Evolutionary conservation across 2,329 filamentous ascomycete genomes (phyloP), one percentile per base, ranked within the genome.

Genomic region (Aspergillus ruber): DNA sequence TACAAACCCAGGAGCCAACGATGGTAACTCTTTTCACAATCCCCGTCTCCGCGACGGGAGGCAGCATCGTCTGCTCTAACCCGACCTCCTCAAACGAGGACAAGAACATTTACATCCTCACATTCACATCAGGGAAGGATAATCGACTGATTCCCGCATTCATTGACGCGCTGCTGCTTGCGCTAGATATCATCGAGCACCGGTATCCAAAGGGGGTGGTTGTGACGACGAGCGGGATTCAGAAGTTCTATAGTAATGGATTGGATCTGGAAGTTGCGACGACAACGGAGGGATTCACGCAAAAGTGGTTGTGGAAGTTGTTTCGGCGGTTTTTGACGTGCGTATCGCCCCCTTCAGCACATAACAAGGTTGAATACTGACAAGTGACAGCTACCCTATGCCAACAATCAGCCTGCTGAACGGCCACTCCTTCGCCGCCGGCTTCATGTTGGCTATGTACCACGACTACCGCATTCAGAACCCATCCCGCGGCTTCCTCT

Each of bases 381-480:
- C 15, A 42, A 10, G 0, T 8, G 36, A 39, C 44, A 78, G 74
- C 45, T 91, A 83, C 62, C 86, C 87, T 12, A 89, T 90, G 86
- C 88, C 88, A 20, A 93, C 87, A 3, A 69, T 93, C 43, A 84
- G 86, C n/a, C 74, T 90, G 7, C 62, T 91, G 46, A 89, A 88
- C 58, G 88, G 88, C 18, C 88, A 94, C 66, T 82, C 84, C 46
- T 93, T 90, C 65, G 88, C 88, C 5, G 88, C 81, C 41, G 88
- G 86, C n/a, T 74, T 90, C 51, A 90, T 93, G 83, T 73, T 86
- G 8, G 81, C 86, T 49, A 87, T 89, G 79, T 82, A 86, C 69
- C 86, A 90, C 68, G 87, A 91, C 70, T 93, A 93, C 72, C 81
- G 88, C 23, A 76, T 93, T 56, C 86, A 88, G 72, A 85, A 85